A percentile compares a stretch with the other conserved stretches of the same genome.
phyloP scores from a whole-genome alignment of 306 rosid genomes.

The Phaseolus lunatus region DNA sequence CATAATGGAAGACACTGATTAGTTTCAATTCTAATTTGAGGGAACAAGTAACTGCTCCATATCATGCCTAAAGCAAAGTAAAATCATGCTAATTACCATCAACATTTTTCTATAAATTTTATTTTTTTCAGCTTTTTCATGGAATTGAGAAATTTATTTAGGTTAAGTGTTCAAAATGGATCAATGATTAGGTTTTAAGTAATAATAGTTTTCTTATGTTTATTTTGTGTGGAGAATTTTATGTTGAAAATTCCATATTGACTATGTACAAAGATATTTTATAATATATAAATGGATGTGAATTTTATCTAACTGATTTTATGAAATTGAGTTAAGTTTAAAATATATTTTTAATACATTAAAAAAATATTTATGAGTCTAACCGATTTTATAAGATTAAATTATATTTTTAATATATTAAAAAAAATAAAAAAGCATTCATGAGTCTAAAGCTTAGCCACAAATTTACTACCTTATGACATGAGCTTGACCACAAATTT shows the following conservation, averaged over 20 bases:
- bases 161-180: neutral
- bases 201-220: neutral
- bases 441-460: neutral
- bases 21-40: conserved; percentile 25
- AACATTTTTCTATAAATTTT: too few species aligned
- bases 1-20: conserved; percentile 29
- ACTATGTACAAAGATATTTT: too few species aligned
- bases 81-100: neutral
- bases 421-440: too few species aligned
- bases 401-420: too few species aligned
- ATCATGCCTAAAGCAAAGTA: conserved; percentile 1
- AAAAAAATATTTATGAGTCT: too few species aligned
- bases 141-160: neutral
- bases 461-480: neutral
- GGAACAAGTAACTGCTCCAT: conserved; percentile 22
- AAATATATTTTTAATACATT: too few species aligned
- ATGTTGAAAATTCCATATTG: too few species aligned
- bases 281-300: too few species aligned
- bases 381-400: too few species aligned
- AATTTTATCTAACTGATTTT: too few species aligned
- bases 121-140: neutral
- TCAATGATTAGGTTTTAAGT: neutral
- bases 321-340: too few species aligned
- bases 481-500: neutral
- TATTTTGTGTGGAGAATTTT: neutral